Evolutionary conservation across 306 rosid genomes (phyloP).

Genomic region (Corylus americana): DNA sequence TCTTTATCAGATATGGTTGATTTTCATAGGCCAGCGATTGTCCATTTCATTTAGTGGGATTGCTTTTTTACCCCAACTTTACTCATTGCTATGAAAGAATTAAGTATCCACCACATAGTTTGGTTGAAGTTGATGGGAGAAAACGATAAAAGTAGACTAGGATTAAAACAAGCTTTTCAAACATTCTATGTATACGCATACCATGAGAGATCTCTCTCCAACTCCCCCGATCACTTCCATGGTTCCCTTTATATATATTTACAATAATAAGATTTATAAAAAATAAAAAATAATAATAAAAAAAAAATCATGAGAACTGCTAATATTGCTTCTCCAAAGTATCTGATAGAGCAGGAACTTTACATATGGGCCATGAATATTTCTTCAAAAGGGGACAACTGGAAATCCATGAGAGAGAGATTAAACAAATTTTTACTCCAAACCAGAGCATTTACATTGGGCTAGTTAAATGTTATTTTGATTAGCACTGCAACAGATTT

Average conservation of each 20-base stretch:
- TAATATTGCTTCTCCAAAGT: conserved; percentile 46
- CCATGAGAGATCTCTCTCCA: background rate
- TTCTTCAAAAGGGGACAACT: conserved; percentile 32
- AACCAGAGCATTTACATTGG: too few relatives aligned
- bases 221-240: background rate
- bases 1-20: background rate
- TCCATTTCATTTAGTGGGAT: background rate
- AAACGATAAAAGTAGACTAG: background rate
- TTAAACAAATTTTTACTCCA: too few relatives aligned
- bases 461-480: too few relatives aligned
- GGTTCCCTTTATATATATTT: conserved; percentile 19
- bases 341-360: conserved; percentile 54
- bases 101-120: background rate
- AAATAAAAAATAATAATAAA: too few relatives aligned
- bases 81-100: too few relatives aligned
- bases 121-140: background rate
- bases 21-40: background rate
- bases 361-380: conserved; percentile 81
- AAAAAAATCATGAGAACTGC: background rate
- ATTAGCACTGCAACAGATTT: too few relatives aligned
- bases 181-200: background rate
- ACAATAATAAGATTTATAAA: conserved; percentile 33
- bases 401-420: too few relatives aligned
- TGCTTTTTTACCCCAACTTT: too few relatives aligned
- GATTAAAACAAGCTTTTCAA: background rate